Percentiles rank a stretch among this genome's conserved stretches.
These are phyloP conservation scores for Guadua angustifolia DNA, from an alignment of 176 grass and related monocot species.

Conservation along the genomic window DNA sequence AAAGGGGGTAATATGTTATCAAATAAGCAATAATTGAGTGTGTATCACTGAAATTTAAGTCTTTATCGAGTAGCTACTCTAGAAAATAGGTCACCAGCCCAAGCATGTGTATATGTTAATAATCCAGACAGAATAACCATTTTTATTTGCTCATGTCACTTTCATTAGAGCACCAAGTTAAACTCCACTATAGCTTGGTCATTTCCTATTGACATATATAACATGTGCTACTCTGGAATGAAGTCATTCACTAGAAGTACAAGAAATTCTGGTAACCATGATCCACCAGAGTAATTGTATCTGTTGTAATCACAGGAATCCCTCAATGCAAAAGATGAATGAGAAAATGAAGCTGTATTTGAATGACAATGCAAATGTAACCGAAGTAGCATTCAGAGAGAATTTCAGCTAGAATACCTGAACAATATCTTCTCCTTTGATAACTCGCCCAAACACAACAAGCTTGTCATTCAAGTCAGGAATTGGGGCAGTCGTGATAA, in stretches of 20 bases:
- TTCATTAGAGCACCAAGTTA: neutral
- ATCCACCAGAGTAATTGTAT: neutral
- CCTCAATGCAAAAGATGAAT: neutral
- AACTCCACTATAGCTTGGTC: neutral
- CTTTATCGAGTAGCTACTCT: neutral
- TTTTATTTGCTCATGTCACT: neutral
- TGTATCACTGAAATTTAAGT: neutral
- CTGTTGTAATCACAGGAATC: conserved; percentile 22
- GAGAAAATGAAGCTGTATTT: neutral
- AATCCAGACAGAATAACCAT: neutral
- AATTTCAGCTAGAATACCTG: conserved; percentile 63
- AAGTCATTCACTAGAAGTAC: neutral
- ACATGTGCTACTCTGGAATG: neutral
- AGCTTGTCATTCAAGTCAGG: conserved; percentile 90
- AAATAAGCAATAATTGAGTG: neutral
- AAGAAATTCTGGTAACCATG: neutral
- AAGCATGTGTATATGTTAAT: neutral
- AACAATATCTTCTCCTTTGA: conserved; percentile 87
- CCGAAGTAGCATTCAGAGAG: neutral
- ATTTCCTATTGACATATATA: neutral
- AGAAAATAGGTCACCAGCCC: neutral
- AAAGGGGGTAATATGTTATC: neutral
- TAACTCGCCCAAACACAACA: conserved; percentile 82
- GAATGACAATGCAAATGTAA: neutral
- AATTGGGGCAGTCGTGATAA: conserved; percentile 96